Conservation (phyloP, 768 basidiomycete species). For the Suillus hirtellus region DNA sequence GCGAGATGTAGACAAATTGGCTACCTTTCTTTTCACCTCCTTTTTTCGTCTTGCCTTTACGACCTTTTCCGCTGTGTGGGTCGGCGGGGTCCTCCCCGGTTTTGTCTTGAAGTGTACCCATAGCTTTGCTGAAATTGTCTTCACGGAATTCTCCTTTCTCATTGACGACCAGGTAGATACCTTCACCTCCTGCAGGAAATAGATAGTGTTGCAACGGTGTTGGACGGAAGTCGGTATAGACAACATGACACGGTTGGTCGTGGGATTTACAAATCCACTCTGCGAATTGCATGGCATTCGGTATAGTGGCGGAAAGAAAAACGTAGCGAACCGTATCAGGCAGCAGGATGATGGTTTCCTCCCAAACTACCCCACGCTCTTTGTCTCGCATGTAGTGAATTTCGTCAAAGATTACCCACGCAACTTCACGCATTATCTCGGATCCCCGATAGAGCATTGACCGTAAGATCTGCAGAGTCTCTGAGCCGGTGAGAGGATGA, state of each 20-base stretch:
- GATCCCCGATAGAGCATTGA: slow-evolving; percentile 99
- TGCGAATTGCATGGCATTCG: slow-evolving; percentile 99
- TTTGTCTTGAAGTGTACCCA: slow-evolving; percentile 86
- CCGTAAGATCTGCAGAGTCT: slow-evolving; percentile 74
- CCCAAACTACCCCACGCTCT: slow-evolving; percentile 99
- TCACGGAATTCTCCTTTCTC: slow-evolving; percentile 97
- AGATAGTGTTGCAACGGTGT: slow-evolving; percentile 98
- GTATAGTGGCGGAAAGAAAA: slow-evolving; percentile 98
- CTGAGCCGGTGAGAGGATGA: not conserved
- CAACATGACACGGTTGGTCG: slow-evolving; percentile 97
- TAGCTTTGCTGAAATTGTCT: slow-evolving; percentile 96
- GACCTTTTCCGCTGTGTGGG: slow-evolving; percentile 78
- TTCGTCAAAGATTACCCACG: slow-evolving; percentile 99
- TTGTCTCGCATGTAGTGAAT: slow-evolving; percentile 99
- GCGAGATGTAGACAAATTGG: not conserved
- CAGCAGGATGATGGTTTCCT: slow-evolving; percentile 96
- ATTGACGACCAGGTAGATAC: slow-evolving; percentile 98
- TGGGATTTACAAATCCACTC: slow-evolving; percentile 99
- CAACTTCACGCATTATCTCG: slow-evolving; percentile 99
- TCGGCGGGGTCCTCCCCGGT: slow-evolving; percentile 93
- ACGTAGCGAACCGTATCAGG: slow-evolving; percentile 97
- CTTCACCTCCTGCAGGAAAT: slow-evolving; percentile 95
- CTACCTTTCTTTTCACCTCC: slow-evolving; percentile 91
- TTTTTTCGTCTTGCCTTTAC: slow-evolving; percentile 90
- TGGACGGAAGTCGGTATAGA: slow-evolving; percentile 98